Evolutionary conservation across 2,329 filamentous ascomycete genomes (phyloP), one percentile per base, ranked within the genome.

Genomic region (Chaetomiaceae sp.): DNA sequence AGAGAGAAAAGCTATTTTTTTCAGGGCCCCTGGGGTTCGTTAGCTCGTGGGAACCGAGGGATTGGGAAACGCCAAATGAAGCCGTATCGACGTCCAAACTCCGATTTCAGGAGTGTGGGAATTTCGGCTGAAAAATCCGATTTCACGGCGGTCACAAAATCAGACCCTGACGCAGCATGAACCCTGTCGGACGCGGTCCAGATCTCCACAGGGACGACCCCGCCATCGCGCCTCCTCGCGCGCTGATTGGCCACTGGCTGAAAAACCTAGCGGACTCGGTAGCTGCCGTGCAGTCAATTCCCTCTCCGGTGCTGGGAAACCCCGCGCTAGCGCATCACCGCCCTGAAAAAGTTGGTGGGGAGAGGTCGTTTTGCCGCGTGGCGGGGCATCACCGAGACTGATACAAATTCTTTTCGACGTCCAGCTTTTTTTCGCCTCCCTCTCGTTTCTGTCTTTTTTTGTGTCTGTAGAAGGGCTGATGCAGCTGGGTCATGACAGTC

Each of bases 391-490:
- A 5, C 43, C 17, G 12, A 20, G 23, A 13, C 14, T 34, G 17
- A 45, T 47, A 50, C 50, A 57, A 58, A 58, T 53, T 51, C 44
- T 44, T n/a, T n/a, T 41, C 39, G 27, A 35, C 44, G 42, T 25
- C 35, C 50, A 8, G 13, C n/a, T 13, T 44, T 52, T 46, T 50
- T n/a, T n/a, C n/a, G 21, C 33, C 48, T 39, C 47, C 44, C 33
- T 55, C 48, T 33, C 27, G 20, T 46, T 45, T 45, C 48, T 38
- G 40, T 51, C 25, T 52, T 23, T 44, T 48, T 30, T 23, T 35
- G 8, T 51, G 34, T 47, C 37, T 54, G 47, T 56, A 61, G 54
- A 60, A 56, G 56, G 46, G 54, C 52, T 57, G 52, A 40, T 41
- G 43, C 44, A 50, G 38, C 51, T 50, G 49, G 50, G 51, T 46